Percentiles rank a stretch among this genome's conserved stretches.
Conservation (phyloP, 306 rosid species). For the Astragalus membranaceus region DNA sequence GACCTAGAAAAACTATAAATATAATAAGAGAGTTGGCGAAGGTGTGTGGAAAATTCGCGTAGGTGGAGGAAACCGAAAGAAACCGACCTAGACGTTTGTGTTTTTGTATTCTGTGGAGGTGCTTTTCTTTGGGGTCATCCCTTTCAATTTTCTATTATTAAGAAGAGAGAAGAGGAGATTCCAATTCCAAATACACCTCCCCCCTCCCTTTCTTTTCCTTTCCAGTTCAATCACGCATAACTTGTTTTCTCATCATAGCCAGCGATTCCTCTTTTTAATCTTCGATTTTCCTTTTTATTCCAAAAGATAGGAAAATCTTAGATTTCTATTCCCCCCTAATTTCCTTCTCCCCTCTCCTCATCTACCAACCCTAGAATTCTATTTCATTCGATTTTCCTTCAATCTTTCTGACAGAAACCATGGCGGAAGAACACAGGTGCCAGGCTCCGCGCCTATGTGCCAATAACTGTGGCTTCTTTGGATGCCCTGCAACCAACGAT, state of each 20-base stretch:
- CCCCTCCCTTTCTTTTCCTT: not conserved
- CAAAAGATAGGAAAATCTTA: not conserved
- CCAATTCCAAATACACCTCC: not conserved
- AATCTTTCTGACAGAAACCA: not conserved
- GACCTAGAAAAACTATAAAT: not conserved
- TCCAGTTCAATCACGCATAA: not conserved
- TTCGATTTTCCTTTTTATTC: not conserved
- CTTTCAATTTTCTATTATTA: not conserved
- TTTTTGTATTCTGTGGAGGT: not conserved
- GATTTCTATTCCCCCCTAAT: not conserved
- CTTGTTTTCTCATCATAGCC: not conserved
- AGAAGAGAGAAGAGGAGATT: not conserved
- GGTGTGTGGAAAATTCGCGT: not conserved
- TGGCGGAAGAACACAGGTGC: constrained; percentile 90
- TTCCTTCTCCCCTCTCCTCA: not conserved
- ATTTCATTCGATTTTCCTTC: not conserved
- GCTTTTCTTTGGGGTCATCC: not conserved
- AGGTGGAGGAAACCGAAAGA: not conserved
- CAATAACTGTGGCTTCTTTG: constrained; percentile 83
- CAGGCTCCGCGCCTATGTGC: constrained; percentile 67
- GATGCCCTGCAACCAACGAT: constrained; percentile 56
- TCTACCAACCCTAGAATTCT: not conserved
- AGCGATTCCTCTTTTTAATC: not conserved
- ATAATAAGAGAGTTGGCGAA: not conserved
- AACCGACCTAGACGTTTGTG: not conserved